Evolutionary conservation across 2,329 filamentous ascomycete genomes (phyloP).

Genomic region (Alternaria ethzedia): DNA sequence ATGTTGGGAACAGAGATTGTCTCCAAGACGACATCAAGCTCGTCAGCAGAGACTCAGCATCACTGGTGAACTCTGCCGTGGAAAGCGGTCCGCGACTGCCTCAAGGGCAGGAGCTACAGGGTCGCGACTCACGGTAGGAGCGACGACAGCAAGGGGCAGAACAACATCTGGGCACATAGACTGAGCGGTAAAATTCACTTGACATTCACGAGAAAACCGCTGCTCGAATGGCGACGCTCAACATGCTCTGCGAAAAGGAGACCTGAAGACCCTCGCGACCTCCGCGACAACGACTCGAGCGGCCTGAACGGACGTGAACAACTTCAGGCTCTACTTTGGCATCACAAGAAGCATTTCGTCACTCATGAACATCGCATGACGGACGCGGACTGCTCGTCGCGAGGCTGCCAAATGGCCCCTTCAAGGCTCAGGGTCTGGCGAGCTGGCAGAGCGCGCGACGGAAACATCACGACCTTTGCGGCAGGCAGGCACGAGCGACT

Average conservation of each 20-base stretch:
- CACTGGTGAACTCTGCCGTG: background rate
- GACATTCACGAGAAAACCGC: background rate
- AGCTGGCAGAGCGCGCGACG: background rate
- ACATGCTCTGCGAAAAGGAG: background rate
- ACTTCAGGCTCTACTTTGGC: background rate
- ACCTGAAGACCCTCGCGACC: background rate
- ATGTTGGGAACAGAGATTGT: too few relatives aligned
- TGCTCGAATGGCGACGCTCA: background rate
- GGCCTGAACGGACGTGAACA: too few relatives aligned
- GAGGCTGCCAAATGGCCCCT: background rate
- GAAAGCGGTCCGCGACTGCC: background rate
- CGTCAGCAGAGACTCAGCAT: background rate
- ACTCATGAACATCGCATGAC: background rate
- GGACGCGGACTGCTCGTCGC: background rate
- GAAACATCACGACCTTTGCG: background rate
- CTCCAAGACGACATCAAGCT: background rate
- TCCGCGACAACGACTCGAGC: too few relatives aligned
- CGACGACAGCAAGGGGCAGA: background rate
- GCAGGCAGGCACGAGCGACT: background rate
- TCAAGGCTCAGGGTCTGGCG: background rate
- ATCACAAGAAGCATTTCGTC: fast-evolving
- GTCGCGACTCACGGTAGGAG: background rate
- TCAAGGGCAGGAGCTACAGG: background rate
- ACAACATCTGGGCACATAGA: background rate
- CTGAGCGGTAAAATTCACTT: background rate